Evolutionary conservation across 2,329 filamentous ascomycete species (phyloP).

Genomic region (Ophiostoma ulmi): DNA sequence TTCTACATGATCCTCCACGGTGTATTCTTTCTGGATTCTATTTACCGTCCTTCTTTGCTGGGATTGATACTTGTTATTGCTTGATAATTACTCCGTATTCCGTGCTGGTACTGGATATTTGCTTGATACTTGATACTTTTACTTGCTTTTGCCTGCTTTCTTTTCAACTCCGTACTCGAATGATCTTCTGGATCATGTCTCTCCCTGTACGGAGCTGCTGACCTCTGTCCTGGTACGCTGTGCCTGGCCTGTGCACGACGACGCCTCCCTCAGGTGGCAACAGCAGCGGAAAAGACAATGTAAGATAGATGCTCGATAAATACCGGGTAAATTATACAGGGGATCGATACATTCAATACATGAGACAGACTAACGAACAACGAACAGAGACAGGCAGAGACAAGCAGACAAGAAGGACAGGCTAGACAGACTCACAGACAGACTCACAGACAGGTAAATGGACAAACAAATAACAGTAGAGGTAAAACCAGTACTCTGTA

Average conservation of each 20-base stretch:
- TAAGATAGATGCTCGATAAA: background rate
- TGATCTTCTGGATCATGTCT: slow-evolving; percentile 14
- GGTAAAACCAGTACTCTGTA: too few species aligned
- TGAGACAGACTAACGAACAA: background rate
- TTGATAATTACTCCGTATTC: too few species aligned
- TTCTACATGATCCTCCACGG: background rate
- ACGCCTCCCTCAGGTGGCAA: slow-evolving; percentile 4
- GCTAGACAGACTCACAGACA: background rate
- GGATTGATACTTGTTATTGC: background rate
- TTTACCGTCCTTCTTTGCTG: background rate
- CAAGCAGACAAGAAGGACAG: background rate
- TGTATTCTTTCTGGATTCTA: background rate
- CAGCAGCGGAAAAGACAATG: background rate
- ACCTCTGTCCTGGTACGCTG: background rate
- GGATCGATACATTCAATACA: background rate
- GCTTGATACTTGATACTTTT: slow-evolving; percentile 4
- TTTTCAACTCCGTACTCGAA: background rate
- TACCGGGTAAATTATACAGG: background rate
- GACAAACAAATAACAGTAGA: too few species aligned
- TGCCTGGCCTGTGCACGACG: background rate
- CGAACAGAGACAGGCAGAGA: background rate
- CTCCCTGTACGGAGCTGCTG: slow-evolving; percentile 7
- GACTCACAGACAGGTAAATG: background rate
- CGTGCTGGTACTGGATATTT: background rate
- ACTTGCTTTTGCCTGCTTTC: slow-evolving; percentile 16